Evolutionary conservation across 768 basidiomycete species (phyloP), one percentile per base, ranked within the genome.

Genomic region (Leccinum broughii): DNA sequence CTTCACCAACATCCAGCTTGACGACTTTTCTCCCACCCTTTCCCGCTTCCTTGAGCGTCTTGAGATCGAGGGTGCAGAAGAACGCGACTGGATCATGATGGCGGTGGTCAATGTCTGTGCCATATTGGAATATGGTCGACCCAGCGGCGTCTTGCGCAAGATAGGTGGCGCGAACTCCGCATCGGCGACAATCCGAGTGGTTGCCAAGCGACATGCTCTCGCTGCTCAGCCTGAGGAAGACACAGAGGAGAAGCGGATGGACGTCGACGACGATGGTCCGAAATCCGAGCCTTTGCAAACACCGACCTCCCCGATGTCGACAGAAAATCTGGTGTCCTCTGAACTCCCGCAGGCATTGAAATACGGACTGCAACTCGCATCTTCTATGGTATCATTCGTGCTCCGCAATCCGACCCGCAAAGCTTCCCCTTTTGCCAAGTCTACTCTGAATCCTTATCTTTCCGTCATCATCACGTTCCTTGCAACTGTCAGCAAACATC

Each of bases 31-130:
- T 48, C 80, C 87, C 13, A 88, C 88, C 0, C 83, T 95, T 26
- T 89, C 88, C 1, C 88, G 93, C 20, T 91, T 95, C 71, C 81
- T 94, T 56, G 95, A 96, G 72, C 88, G 92, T 44, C 82, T 96
- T 3, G 82, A 87, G 55, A 88, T 95, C 59, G 92, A 95, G 62
- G 86, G 84, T 10, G 88, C 85, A 0, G 85, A 90, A 64, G 89
- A 88, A 69, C 85, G 88, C 30, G 93, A 96, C 58, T 99, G 97
- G 97, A 88, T 93, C 66, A 94, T 95, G 90, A 96, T 98, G 93
- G 96, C 86, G 0, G 78, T 90, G 51, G 80, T 93, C 65, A 96
- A 96, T 72, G 80, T 98, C 34, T 81, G 85, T 4, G 84, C 90
- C 0, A 74, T 97, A 9, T 77, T 98, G 67, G 95, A 98, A 73